phyloP scores from a whole-genome alignment of 106 monocot genomes.

The Dendrobium chrysotoxum region DNA sequence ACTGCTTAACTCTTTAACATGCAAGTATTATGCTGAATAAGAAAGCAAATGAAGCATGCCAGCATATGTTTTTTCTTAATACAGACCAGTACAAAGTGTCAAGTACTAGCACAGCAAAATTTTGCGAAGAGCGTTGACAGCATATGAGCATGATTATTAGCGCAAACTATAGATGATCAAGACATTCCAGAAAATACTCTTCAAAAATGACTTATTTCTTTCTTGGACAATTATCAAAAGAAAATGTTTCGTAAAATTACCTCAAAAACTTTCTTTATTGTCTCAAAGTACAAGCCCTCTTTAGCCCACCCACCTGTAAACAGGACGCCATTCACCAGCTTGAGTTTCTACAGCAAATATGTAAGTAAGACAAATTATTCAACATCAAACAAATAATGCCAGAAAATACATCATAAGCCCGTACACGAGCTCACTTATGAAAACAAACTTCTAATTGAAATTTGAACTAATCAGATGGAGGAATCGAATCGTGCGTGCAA shows the following conservation, averaged over 20 bases:
- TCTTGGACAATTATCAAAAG: neutral
- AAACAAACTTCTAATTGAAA: neutral
- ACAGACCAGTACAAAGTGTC: neutral
- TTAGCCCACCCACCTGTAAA: constrained; percentile 83
- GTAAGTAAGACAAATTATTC: neutral
- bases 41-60: neutral
- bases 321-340: constrained; percentile 70
- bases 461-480: neutral
- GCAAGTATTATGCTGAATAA: neutral
- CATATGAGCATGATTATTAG: neutral
- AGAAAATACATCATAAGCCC: neutral
- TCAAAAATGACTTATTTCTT: neutral
- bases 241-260: constrained; percentile 11
- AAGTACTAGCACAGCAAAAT: neutral
- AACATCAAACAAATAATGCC: neutral
- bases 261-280: constrained; percentile 48
- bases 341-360: constrained; percentile 51
- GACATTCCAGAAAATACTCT: neutral
- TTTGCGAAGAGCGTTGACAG: neutral
- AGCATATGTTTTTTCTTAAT: neutral
- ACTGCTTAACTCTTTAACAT: neutral
- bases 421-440: neutral
- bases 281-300: constrained; percentile 61
- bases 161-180: neutral
- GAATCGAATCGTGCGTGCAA: neutral